Evolutionary conservation across 192 early-diverging fungal species (phyloP), one percentile per base, ranked within the genome.

Genomic region (Rhizophagus clarus): DNA sequence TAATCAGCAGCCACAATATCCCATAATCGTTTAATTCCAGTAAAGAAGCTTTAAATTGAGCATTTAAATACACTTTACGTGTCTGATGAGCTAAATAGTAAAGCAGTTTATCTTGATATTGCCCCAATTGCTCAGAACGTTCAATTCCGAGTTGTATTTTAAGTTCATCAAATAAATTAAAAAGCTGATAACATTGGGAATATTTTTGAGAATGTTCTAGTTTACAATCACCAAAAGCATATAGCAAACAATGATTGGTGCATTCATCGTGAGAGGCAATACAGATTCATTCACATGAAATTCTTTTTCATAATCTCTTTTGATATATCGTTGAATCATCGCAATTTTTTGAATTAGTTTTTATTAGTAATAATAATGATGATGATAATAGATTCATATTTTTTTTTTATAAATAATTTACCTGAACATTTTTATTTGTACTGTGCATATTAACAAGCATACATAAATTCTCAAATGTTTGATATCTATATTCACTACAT

Each of bases 11-110:
- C 24, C 24, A 72, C 9, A 72, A 1, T 42, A 24, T 12, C 26
- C 26, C 11, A 72, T 72, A 45, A 20, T n/a, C 2, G 29, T 47
- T 28, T 4, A 72, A 28, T 9, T 47, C 7, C 10, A 28, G 2
- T 29, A 72, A 72, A 47, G 70, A 72, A n/a, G 26, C 34, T 72
- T 72, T 72, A 47, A 26, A 72, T 72, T 49, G 26, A 26, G 37
- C 26, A 49, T 72, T 72, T 17, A 72, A 29, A 15, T 47, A 72
- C 2, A 26, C 1, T 24, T 72, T 72, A 42, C 9, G 8, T n/a
- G 17, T 20, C 7, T 72, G 6, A 72, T 72, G 42, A 2, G 6
- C 7, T 49, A 72, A 31, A 72, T n/a, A 72, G 49, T 72, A 49
- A 42, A 42, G 15, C 40, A 72, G 70, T 26, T 72, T 0, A 22